These are phyloP conservation scores for Vitis amurensis DNA, from an alignment of 164 flowering plant species.

Conservation along the genomic window DNA sequence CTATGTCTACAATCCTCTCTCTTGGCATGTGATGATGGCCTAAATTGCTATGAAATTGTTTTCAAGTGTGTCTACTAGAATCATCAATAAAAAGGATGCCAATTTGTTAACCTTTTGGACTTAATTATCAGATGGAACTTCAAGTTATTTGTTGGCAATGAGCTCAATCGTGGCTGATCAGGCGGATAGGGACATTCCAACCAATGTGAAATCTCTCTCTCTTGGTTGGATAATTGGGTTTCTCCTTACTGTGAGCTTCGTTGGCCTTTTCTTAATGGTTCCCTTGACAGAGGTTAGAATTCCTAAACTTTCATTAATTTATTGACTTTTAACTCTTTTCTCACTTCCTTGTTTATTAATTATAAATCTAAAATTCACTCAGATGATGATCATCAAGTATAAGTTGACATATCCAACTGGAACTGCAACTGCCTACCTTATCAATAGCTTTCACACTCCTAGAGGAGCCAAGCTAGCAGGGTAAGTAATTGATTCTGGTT, in stretches of 20 bases:
- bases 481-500: conserved; percentile 15
- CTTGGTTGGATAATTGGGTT: conserved; percentile 59
- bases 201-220: conserved; percentile 32
- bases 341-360: not conserved
- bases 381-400: conserved; percentile 51
- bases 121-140: conserved; percentile 43
- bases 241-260: conserved; percentile 52
- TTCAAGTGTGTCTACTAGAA: too few relatives aligned
- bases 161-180: conserved; percentile 35
- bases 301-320: not conserved
- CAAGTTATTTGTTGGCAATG: conserved; percentile 57
- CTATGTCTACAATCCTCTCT: too few relatives aligned
- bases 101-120: not conserved
- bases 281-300: conserved; percentile 46
- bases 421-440: conserved; percentile 54
- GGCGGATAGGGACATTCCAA: conserved; percentile 30
- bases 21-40: too few relatives aligned
- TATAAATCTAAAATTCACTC: not conserved
- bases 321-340: not conserved
- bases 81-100: too few relatives aligned
- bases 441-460: conserved; percentile 59
- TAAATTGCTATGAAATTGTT: too few relatives aligned
- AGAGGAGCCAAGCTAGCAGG: conserved; percentile 44
- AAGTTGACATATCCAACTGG: conserved; percentile 55
- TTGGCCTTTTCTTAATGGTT: conserved; percentile 57